Base-by-base conservation (phyloP, 352 stramenopile species). In the Phytophthora foliorum region DNA sequence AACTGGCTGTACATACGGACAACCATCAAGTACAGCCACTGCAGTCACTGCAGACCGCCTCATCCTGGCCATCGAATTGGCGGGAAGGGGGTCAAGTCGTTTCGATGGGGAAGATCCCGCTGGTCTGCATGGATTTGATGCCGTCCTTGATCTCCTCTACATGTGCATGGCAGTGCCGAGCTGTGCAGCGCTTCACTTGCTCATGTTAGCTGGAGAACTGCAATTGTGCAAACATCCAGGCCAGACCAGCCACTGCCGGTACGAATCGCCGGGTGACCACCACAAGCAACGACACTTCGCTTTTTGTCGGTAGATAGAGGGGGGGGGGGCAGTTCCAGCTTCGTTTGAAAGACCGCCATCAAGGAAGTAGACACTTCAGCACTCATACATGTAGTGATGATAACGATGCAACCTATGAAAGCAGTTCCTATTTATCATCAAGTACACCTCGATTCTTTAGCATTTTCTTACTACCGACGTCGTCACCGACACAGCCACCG, bases 51-150 rank as follows among this genome's bases (percentile, higher is more conserved):
- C 19, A 42, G 22, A 49, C 44, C 19, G 44, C 31, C 46, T 56
- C 55, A 50, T 39, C 50, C 34, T 42, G 19, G 46, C 41, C 41
- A 63, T 50, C 62, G 45, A 64, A 34, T 49, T 68, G 38, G 7
- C 24, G 44, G 11, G 29, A 51, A n/a, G n/a, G 29, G 36, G 4
- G 27, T 24, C 19, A 39, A 46, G 22, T 71, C 63, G 32, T 67
- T 62, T 72, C 49, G 57, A 62, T 72, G 64, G 56, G 64, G 57
- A 67, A 54, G 48, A 65, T 55, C 31, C 48, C 46, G 31, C 59
- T 67, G 61, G 44, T 67, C 60, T 53, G 51, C 39, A 16, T 9
- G 27, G 19, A 46, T 46, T 46, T 46, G 53, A 42, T 51, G 39
- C 52, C 52, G 31, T 48, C 22, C 22, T 48, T 41, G 38, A 29